These are phyloP conservation scores for Pseudozyma sp. DNA, from an alignment of 1,284 basidiomycete species.

Conservation along the genomic window DNA sequence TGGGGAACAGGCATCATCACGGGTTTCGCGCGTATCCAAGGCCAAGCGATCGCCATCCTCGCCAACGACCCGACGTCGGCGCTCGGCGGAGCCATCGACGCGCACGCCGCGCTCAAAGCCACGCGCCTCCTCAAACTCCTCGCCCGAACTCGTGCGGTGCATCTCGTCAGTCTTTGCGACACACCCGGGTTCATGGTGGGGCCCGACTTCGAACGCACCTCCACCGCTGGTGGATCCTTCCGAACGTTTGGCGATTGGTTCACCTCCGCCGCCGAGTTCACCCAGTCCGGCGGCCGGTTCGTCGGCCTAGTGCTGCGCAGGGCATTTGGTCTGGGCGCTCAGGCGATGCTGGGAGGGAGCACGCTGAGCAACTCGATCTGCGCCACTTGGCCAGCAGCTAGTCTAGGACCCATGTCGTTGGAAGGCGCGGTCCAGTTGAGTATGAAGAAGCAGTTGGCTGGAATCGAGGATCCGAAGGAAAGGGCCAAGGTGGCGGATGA, in stretches of 20 bases:
- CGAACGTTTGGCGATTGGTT: slow-evolving; percentile 55
- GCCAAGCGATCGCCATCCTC: slow-evolving; percentile 39
- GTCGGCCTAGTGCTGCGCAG: slow-evolving; percentile 40
- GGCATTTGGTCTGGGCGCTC: slow-evolving; percentile 54
- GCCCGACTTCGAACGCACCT: slow-evolving; percentile 29
- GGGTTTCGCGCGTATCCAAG: slow-evolving; percentile 39
- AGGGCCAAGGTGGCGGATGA: slow-evolving; percentile 22
- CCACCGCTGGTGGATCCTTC: slow-evolving; percentile 31
- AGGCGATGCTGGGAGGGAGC: slow-evolving; percentile 51
- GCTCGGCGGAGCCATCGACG: slow-evolving; percentile 55
- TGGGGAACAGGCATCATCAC: slow-evolving; percentile 51
- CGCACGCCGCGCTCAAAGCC: slow-evolving; percentile 44
- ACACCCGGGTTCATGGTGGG: slow-evolving; percentile 62
- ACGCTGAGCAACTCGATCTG: slow-evolving; percentile 40
- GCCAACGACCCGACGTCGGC: slow-evolving; percentile 47
- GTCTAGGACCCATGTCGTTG: slow-evolving; percentile 46
- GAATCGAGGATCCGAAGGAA: slow-evolving; percentile 28
- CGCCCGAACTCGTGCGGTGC: slow-evolving; percentile 29
- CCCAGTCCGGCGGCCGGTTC: slow-evolving; percentile 36
- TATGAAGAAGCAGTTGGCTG: slow-evolving; percentile 49
- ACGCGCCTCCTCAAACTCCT: slow-evolving; percentile 47
- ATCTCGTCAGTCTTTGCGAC: slow-evolving; percentile 50
- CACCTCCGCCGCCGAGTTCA: slow-evolving; percentile 30
- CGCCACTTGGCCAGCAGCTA: slow-evolving; percentile 44
- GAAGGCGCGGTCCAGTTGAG: slow-evolving; percentile 53